Base-by-base conservation (phyloP, 1,284 basidiomycete species). In the Leucoagaricus sp. region DNA sequence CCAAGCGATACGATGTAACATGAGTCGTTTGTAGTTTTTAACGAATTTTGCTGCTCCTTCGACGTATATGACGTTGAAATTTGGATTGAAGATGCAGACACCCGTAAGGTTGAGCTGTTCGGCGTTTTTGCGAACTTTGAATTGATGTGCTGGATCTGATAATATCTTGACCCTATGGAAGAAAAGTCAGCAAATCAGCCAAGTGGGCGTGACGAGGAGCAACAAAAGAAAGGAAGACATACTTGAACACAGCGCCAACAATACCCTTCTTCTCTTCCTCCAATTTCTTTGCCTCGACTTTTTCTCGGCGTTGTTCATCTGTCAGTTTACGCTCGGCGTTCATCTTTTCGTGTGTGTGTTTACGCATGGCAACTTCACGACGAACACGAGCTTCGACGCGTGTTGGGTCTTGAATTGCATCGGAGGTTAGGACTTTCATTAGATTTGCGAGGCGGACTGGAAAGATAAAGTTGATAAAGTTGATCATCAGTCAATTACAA, bases 351-450 rank as follows among this genome's bases (percentile, higher is more conserved):
- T 99, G 97, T 25, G 78, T 81, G 63, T 94, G 87, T 65, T 89
- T 89, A 55, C 97, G 83, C 75, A 91, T 90, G 0, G 93, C 91
- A 31, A 99, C 96, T 71, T 99, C 96, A 47, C 93, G 82, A 38
- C 94, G 81, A 5, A 99, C 96, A 46, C 92, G 86, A 4, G 96
- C 96, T 73, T 99, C 97, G 12, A 99, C 93, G 62, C 96, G 91
- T 1, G 97, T 99, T 1, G 97, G 94, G 69, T 99, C 97, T 78
- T 95, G 92, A 10, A 98, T 89, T 0, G 95, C 96, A 69, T 98
- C 96, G 9, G 93, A 93, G 0, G 96, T 97, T 38, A 99, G 80
- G 12, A 99, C 97, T 68, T 95, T 95, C 96, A 99, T 98, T 68
- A 99, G 76, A 73, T 99, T 99, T 44, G 92, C 86, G 57, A 99